phyloP scores from a whole-genome alignment of 371 early-diverging fungal species.

The Mucor circinelloides region DNA sequence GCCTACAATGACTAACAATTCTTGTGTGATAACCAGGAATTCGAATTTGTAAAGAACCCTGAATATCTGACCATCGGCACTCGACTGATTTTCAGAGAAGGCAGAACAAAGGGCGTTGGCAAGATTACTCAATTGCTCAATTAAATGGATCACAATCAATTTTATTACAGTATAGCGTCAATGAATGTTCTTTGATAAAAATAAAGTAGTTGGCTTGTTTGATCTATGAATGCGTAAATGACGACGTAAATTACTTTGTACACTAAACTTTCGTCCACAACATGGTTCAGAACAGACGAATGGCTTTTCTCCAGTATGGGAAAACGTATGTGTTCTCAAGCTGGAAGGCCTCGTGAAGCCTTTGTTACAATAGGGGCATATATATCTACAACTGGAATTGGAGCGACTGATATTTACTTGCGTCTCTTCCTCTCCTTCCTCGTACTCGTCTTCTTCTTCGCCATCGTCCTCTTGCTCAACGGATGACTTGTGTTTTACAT shows the following conservation, averaged over 20 bases:
- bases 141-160: background rate
- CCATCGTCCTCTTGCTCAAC: background rate
- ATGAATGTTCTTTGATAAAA: slow-evolving; percentile 9
- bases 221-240: slow-evolving; percentile 57
- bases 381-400: slow-evolving; percentile 36
- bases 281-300: slow-evolving; percentile 61
- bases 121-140: slow-evolving; percentile 66
- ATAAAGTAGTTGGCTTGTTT: slow-evolving; percentile 15
- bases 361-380: slow-evolving; percentile 67
- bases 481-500: background rate
- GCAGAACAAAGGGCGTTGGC: slow-evolving; percentile 92
- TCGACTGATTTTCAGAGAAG: slow-evolving; percentile 83
- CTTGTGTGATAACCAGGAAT: slow-evolving; percentile 35
- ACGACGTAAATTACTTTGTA: slow-evolving; percentile 73
- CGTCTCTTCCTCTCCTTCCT: background rate
- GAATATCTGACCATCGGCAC: slow-evolving; percentile 81
- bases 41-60: slow-evolving; percentile 82
- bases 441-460: background rate
- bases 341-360: slow-evolving; percentile 74
- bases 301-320: slow-evolving; percentile 81
- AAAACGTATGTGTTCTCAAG: slow-evolving; percentile 65
- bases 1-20: background rate
- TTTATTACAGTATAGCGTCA: background rate
- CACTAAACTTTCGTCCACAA: slow-evolving; percentile 73
- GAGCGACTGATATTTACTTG: background rate